phyloP scores from a whole-genome alignment of 2,329 filamentous ascomycete species.

The Sordariomycetes sp. region DNA sequence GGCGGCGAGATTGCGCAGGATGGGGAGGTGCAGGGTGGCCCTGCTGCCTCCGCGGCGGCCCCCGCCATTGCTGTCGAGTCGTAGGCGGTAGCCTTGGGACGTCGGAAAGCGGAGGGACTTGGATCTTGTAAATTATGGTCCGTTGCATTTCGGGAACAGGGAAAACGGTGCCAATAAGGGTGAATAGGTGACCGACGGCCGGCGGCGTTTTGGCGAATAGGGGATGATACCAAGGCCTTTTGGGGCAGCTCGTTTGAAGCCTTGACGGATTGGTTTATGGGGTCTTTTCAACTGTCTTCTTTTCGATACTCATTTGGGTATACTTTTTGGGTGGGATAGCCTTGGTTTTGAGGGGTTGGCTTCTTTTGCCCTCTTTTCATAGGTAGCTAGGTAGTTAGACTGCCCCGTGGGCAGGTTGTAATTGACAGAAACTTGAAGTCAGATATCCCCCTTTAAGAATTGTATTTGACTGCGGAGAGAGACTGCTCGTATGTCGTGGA shows the following conservation, averaged over 20 bases:
- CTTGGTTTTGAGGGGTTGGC: not conserved
- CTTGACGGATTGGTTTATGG: not conserved
- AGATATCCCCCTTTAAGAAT: not conserved
- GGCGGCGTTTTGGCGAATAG: not conserved
- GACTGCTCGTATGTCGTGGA: not conserved
- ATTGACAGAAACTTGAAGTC: not conserved
- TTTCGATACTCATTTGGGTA: not conserved
- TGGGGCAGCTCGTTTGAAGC: not conserved
- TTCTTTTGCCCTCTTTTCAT: not conserved
- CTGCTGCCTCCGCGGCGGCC: not conserved
- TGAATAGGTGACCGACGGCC: not conserved
- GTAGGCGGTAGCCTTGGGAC: conserved; percentile 1
- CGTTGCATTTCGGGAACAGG: conserved; percentile 1
- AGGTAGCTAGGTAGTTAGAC: not conserved
- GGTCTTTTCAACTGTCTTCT: not conserved
- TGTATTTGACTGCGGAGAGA: too few species aligned
- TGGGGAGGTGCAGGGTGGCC: conserved; percentile 19
- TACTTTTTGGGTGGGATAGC: not conserved
- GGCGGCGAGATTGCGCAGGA: conserved; percentile 47
- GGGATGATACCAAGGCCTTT: conserved; percentile 1
- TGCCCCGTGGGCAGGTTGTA: not conserved
- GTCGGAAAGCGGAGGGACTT: not conserved
- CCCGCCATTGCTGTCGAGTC: conserved; percentile 7
- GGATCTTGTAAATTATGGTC: not conserved
- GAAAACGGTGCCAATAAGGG: not conserved